phyloP scores from a whole-genome alignment of 768 basidiomycete species.

The Boletus sensibilis region DNA sequence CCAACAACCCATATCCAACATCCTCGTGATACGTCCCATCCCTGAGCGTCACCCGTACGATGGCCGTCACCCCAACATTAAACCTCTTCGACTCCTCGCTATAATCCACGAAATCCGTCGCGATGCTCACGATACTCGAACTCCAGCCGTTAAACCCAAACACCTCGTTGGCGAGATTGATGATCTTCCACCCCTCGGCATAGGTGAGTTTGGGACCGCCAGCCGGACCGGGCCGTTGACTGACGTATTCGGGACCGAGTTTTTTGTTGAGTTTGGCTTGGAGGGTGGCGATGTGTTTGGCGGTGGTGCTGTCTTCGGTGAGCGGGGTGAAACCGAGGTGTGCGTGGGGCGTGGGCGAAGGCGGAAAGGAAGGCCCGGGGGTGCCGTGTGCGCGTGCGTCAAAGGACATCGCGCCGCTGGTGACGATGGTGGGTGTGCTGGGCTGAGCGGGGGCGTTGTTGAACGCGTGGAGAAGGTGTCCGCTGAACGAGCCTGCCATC shows the following conservation, averaged over 20 bases:
- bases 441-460: constrained; percentile 15
- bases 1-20: constrained; percentile 83
- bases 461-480: constrained; percentile 54
- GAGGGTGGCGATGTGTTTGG: constrained; percentile 55
- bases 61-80: constrained; percentile 76
- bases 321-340: constrained; percentile 24
- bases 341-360: not conserved
- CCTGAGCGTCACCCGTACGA: constrained; percentile 81
- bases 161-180: constrained; percentile 96
- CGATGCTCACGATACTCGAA: constrained; percentile 69
- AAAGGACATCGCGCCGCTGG: constrained; percentile 61
- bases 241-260: constrained; percentile 93
- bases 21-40: constrained; percentile 94
- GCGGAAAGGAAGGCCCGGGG: constrained; percentile 19
- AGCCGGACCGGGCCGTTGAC: constrained; percentile 83
- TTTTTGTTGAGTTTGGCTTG: constrained; percentile 83
- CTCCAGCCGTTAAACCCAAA: constrained; percentile 99
- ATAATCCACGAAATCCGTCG: constrained; percentile 77
- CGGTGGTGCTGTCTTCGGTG: constrained; percentile 61
- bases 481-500: constrained; percentile 63
- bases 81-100: constrained; percentile 64
- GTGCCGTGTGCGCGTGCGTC: constrained; percentile 53
- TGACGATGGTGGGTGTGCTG: constrained; percentile 37
- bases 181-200: constrained; percentile 96
- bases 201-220: constrained; percentile 89